Base-by-base conservation (phyloP, 768 basidiomycete genomes). In the Phylloporus sp. region DNA sequence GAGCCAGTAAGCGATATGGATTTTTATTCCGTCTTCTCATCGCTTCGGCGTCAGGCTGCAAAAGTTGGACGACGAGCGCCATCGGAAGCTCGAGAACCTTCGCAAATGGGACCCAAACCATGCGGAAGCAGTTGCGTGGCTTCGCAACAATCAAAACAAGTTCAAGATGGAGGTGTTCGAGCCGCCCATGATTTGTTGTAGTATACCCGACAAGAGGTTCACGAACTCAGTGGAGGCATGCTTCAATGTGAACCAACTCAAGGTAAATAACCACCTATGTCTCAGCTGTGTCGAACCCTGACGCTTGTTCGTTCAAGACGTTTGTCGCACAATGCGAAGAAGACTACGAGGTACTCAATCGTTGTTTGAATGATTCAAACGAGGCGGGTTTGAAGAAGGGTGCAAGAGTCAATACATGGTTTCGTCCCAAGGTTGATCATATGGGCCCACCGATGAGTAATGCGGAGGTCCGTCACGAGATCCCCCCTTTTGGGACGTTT, bases 161-260 rank as follows among this genome's bases (percentile, higher is more conserved):
- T 93, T 98, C 74, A 81, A 79, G 65, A 85, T 84, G 79, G 78
- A 85, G 48, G 83, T 97, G n/a, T 82, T 88, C 53, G 90, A 94
- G 67, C 95, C 97, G 15, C 83, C 93, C 0, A 73, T 84, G 58
- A 76, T 99, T 52, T 80, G 80, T 12, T 71, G 92, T 36, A 83
- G 72, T 18, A 79, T 95, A 13, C 81, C 84, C 15, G 78, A 93
- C 64, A 72, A 68, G 59, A 57, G 63, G 35, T 91, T 76, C 52
- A 80, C 81, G 1, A 74, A 82, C 62, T 81, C 85, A 4, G 80
- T 97, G 9, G 95, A 97, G 65, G 75, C 82, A 0, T 84, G 83
- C 47, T 84, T 95, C 59, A 78, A 60, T 52, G 60, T 49, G 11
- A 73, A 72, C 41, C 80, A 85, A 51, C 62, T 94, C 55, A 84